These are phyloP conservation scores for Xylaria sp. DNA, from an alignment of 2,329 filamentous ascomycete genomes.

Conservation along the genomic window DNA sequence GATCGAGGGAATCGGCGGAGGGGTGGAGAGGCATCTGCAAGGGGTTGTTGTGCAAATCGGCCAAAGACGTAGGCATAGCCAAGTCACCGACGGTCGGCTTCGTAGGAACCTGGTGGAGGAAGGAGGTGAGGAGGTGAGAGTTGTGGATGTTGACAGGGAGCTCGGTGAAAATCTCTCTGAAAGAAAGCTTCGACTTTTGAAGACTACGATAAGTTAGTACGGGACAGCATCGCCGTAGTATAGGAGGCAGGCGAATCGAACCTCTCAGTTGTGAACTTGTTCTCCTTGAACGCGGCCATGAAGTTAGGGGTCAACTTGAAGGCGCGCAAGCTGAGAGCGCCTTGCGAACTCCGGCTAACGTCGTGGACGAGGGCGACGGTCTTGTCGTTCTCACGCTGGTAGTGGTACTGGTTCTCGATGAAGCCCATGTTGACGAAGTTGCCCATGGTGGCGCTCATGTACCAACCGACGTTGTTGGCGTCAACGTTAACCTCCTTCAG, in stretches of 20 bases:
- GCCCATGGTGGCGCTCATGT: slow-evolving; percentile 97
- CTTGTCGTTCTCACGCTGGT: slow-evolving; percentile 90
- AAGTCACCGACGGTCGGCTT: slow-evolving; percentile 61
- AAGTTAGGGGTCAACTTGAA: slow-evolving; percentile 86
- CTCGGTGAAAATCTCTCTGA: slow-evolving; percentile 90
- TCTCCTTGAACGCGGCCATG: slow-evolving; percentile 89
- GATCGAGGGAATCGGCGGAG: slow-evolving; percentile 82
- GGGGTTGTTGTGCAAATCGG: slow-evolving; percentile 66
- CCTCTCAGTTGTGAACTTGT: slow-evolving; percentile 95
- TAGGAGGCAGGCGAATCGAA: slow-evolving; percentile 42
- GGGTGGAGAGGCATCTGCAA: slow-evolving; percentile 66
- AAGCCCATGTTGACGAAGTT: slow-evolving; percentile 95
- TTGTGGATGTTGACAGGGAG: slow-evolving; percentile 88
- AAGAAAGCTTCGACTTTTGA: slow-evolving; percentile 88
- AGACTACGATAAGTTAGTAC: slow-evolving; percentile 53
- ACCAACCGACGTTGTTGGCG: slow-evolving; percentile 97
- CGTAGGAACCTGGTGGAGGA: slow-evolving; percentile 83
- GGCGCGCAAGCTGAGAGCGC: slow-evolving; percentile 80
- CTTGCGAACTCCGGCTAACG: slow-evolving; percentile 89
- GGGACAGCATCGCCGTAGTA: slow-evolving; percentile 5
- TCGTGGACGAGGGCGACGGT: slow-evolving; percentile 91
- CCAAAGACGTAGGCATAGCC: slow-evolving; percentile 70
- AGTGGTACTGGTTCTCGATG: slow-evolving; percentile 96
- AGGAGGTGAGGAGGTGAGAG: slow-evolving; percentile 92
- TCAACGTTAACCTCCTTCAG: slow-evolving; percentile 97